Conservation (phyloP, 306 rosid species). For the Cyamopsis tetragonoloba region DNA sequence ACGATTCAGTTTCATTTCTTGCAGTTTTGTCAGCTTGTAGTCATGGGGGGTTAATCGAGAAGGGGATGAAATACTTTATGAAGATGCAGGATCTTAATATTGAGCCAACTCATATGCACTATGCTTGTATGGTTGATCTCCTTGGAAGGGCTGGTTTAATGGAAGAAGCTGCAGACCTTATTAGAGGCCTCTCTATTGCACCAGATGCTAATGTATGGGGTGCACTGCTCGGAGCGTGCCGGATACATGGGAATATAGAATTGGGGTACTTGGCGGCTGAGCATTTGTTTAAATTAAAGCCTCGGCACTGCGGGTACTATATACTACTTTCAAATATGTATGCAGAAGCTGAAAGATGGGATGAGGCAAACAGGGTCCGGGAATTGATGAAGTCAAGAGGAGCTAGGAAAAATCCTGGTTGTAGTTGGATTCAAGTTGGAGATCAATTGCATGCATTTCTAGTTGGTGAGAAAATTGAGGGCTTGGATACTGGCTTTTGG, state of each 20-base stretch:
- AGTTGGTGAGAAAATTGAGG: conserved; percentile 56
- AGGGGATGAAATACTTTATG: conserved; percentile 57
- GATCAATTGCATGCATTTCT: conserved; percentile 57
- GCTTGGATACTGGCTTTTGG: conserved; percentile 43
- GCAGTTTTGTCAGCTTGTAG: conserved; percentile 90
- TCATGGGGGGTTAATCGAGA: conserved; percentile 78
- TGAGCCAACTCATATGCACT: conserved; percentile 70
- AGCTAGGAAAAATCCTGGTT: conserved; percentile 68
- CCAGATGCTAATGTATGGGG: conserved; percentile 88
- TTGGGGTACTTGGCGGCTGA: conserved; percentile 78
- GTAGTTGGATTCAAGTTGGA: conserved; percentile 76
- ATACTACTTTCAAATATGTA: conserved; percentile 82
- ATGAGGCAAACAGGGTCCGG: conserved; percentile 70
- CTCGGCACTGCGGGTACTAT: conserved; percentile 80
- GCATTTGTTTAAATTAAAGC: conserved; percentile 64
- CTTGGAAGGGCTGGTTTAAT: conserved; percentile 83
- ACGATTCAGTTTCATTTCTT: conserved; percentile 75
- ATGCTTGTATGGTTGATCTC: conserved; percentile 85
- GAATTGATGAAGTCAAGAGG: conserved; percentile 75
- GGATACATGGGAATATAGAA: conserved; percentile 67
- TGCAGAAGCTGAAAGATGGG: conserved; percentile 94
- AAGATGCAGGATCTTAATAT: conserved; percentile 52
- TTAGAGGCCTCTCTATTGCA: conserved; percentile 47
- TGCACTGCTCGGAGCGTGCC: conserved; percentile 86
- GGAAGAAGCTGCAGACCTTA: conserved; percentile 68